Percentiles rank a stretch among this genome's conserved stretches.
Conservation (phyloP, 352 stramenopile genomes). For the Pythium aquatile region DNA sequence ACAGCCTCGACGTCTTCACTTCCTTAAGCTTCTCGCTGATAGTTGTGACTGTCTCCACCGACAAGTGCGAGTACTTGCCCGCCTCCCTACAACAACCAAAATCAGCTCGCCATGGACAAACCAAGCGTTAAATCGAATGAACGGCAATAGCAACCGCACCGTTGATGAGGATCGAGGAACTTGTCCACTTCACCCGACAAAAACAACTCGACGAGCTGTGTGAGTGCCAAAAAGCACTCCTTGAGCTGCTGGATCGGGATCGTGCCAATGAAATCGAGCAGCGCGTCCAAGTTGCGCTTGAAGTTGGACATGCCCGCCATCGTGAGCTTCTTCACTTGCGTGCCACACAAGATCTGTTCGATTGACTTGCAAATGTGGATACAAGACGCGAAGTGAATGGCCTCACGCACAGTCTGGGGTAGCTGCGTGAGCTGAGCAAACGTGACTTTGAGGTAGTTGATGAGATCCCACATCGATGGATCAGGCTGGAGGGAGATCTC, state of each 20-base stretch:
- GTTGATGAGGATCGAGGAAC: constrained; percentile 61
- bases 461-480: constrained; percentile 79
- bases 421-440: constrained; percentile 65
- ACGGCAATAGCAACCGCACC: constrained; percentile 37
- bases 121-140: not conserved
- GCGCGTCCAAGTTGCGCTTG: constrained; percentile 71
- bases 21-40: constrained; percentile 79
- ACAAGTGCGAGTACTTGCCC: constrained; percentile 68
- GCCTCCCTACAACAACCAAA: constrained; percentile 32
- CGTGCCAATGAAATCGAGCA: constrained; percentile 62
- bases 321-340: constrained; percentile 64
- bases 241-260: constrained; percentile 58
- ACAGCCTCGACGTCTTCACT: constrained; percentile 51
- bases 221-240: constrained; percentile 65
- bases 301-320: constrained; percentile 73
- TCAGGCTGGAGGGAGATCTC: constrained; percentile 60
- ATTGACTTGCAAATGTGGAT: constrained; percentile 78
- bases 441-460: constrained; percentile 83
- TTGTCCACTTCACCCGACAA: constrained; percentile 55
- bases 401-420: constrained; percentile 54
- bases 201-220: constrained; percentile 67
- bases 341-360: constrained; percentile 62
- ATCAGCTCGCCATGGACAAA: constrained; percentile 1
- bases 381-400: constrained; percentile 74
- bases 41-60: constrained; percentile 56